Evolutionary conservation across 495 filamentous ascomycete species (phyloP).

Genomic region (Podospora fimiseda): DNA sequence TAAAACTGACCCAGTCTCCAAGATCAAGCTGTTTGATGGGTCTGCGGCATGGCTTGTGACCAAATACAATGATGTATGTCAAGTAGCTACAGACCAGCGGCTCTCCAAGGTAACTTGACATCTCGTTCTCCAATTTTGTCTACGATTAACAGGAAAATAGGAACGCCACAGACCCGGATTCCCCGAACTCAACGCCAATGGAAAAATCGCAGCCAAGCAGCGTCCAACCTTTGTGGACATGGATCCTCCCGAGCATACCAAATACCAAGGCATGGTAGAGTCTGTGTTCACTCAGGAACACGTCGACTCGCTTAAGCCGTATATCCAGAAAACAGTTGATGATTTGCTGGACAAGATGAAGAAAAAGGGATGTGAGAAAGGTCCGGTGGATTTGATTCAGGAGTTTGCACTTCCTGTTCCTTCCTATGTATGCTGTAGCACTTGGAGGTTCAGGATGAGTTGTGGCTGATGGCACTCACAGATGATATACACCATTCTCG

Average conservation of each 20-base stretch:
- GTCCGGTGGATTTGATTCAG: constrained; percentile 37
- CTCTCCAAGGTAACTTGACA: constrained; percentile 32
- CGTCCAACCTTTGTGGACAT: constrained; percentile 46
- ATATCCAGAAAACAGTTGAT: constrained; percentile 40
- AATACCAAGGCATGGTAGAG: constrained; percentile 40
- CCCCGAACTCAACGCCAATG: constrained; percentile 37
- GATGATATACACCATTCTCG: constrained; percentile 45
- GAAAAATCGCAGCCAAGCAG: constrained; percentile 35
- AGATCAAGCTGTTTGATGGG: constrained; percentile 40
- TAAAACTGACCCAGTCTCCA: constrained; percentile 33
- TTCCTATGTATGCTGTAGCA: constrained; percentile 33
- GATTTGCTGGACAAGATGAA: constrained; percentile 32
- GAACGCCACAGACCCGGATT: constrained; percentile 38
- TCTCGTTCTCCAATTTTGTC: neutral
- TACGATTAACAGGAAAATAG: constrained; percentile 9
- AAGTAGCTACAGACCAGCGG: constrained; percentile 34
- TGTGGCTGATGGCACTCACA: constrained; percentile 5
- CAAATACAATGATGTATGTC: constrained; percentile 40
- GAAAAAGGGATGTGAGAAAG: constrained; percentile 20
- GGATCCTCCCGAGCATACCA: constrained; percentile 41
- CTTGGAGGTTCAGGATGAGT: neutral
- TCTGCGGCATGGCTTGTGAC: constrained; percentile 38
- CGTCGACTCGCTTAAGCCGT: constrained; percentile 32
- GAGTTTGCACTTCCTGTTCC: constrained; percentile 40
- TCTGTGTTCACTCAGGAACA: constrained; percentile 31